These are phyloP conservation scores for Plasmodium coatneyi DNA, from an alignment of 169 alveolate genomes.

Conservation along the genomic window DNA sequence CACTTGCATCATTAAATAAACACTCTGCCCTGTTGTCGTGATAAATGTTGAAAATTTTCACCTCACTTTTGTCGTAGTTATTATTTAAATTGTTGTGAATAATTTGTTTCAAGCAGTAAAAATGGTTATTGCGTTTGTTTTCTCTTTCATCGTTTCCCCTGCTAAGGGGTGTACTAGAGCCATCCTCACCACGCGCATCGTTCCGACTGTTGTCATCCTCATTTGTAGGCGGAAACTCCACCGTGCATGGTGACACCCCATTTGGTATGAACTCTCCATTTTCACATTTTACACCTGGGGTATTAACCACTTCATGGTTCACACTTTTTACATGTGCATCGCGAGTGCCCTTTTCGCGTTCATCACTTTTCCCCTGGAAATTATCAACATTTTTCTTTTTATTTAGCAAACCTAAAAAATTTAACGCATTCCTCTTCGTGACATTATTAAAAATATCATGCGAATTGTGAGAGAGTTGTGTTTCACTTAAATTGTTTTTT, in stretches of 20 bases:
- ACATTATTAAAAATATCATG: slow-evolving; percentile 14
- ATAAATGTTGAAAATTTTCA: slow-evolving; percentile 66
- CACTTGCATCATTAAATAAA: slow-evolving; percentile 63
- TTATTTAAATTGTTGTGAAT: slow-evolving; percentile 64
- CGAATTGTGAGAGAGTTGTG: background rate
- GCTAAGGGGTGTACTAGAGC: background rate
- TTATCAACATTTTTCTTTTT: slow-evolving; percentile 20
- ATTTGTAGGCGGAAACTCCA: background rate
- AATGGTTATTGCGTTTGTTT: background rate
- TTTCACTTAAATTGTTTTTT: slow-evolving; percentile 11
- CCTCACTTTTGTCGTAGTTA: slow-evolving; percentile 71
- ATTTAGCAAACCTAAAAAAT: slow-evolving; percentile 56
- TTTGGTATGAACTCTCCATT: background rate
- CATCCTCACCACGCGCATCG: background rate
- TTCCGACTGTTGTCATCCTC: background rate
- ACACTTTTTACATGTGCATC: slow-evolving; percentile 15
- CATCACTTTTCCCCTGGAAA: background rate
- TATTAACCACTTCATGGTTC: background rate
- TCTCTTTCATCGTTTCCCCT: background rate
- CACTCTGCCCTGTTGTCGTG: slow-evolving; percentile 75
- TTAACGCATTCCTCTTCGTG: slow-evolving; percentile 56
- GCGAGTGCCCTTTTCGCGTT: slow-evolving; percentile 15
- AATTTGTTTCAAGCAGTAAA: slow-evolving; percentile 65
- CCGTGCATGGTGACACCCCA: background rate
- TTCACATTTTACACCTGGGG: background rate